phyloP scores from a whole-genome alignment of 371 early-diverging fungal species.

The Mucor circinelloides region DNA sequence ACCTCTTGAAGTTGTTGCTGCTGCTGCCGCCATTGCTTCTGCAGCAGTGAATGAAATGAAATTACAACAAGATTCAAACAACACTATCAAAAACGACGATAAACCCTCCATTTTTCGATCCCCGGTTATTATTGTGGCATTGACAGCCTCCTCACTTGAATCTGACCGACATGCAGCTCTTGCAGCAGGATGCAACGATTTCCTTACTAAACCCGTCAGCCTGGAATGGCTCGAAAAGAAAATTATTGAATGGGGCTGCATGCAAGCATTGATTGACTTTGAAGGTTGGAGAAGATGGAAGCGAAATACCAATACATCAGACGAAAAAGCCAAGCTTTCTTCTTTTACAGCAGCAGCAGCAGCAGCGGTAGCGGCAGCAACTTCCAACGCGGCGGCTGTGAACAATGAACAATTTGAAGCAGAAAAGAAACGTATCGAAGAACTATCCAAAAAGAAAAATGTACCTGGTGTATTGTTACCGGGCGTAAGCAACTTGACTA shows the following conservation, averaged over 20 bases:
- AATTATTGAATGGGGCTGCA: constrained; percentile 87
- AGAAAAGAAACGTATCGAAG: constrained; percentile 18
- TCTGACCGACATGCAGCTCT: constrained; percentile 76
- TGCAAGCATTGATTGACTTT: constrained; percentile 85
- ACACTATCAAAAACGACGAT: neutral
- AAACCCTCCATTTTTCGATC: constrained; percentile 53
- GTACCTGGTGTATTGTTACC: constrained; percentile 20
- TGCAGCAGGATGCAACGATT: constrained; percentile 85
- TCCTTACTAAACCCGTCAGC: constrained; percentile 80
- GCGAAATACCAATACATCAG: neutral
- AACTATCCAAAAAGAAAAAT: neutral
- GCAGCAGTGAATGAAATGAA: neutral
- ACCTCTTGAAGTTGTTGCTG: neutral
- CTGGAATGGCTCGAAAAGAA: constrained; percentile 79
- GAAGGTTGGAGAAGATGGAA: constrained; percentile 76
- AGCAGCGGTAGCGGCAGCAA: neutral
- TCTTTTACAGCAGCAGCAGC: neutral
- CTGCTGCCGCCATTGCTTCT: neutral
- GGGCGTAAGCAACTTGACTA: constrained; percentile 17
- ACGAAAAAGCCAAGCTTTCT: neutral
- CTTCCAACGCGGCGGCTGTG: neutral
- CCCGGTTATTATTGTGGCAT: constrained; percentile 82
- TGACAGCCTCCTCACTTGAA: constrained; percentile 75
- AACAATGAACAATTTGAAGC: constrained; percentile 9
- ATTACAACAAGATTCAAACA: constrained; percentile 2